Conservation (phyloP, 148 eudicot genomes). For the Chenopodium formosanum region DNA sequence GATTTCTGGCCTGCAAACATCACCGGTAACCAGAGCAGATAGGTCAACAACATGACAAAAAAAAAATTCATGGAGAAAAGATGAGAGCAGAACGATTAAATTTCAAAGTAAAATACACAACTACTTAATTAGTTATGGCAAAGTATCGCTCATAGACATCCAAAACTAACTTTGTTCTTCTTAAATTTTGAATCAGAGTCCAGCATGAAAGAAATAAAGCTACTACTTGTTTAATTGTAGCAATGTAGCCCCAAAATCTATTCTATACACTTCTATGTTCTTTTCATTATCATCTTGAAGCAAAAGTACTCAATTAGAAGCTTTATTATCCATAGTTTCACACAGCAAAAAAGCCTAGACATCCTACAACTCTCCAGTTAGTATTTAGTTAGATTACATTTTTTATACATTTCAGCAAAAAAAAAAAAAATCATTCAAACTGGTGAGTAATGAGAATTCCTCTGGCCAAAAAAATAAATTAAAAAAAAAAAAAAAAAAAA, state of each 20-base stretch:
- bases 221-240: background rate
- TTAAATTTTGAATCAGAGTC: background rate
- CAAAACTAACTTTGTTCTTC: background rate
- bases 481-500: background rate
- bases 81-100: background rate
- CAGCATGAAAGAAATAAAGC: background rate
- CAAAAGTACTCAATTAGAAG: too few species aligned
- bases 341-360: background rate
- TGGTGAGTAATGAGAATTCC: background rate
- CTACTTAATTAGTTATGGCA: background rate
- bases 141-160: background rate
- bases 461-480: too few species aligned
- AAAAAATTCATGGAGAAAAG: background rate
- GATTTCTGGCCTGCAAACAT: constrained; percentile 60
- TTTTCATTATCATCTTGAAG: too few species aligned
- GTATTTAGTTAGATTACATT: background rate
- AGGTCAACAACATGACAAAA: background rate
- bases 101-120: background rate
- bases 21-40: background rate
- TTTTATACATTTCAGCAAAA: background rate
- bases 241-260: background rate
- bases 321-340: too few species aligned
- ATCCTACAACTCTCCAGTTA: background rate
- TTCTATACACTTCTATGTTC: background rate
- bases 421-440: too few species aligned